Conservation (phyloP, 192 early-diverging fungal species). For the Coemansia sp. region DNA sequence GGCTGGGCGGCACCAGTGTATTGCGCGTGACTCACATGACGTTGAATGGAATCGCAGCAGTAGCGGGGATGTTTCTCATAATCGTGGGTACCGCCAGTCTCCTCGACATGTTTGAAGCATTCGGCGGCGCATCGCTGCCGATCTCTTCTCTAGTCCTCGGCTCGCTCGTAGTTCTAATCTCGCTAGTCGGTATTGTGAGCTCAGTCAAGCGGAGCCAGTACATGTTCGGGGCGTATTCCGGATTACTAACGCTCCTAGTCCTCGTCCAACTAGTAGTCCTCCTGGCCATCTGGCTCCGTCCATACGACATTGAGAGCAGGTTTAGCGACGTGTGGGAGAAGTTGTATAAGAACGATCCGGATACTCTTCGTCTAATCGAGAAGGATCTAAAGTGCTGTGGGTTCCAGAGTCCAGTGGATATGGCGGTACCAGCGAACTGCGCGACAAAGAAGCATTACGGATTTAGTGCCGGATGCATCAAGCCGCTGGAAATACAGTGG, state of each 20-base stretch:
- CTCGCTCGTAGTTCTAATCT: conserved; percentile 33
- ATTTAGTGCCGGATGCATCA: conserved; percentile 25
- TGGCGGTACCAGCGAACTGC: conserved; percentile 46
- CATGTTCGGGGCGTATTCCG: conserved; percentile 35
- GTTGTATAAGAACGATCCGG: conserved; percentile 54
- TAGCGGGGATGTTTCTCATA: conserved; percentile 28
- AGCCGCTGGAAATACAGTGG: conserved; percentile 29
- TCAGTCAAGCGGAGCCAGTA: conserved; percentile 47
- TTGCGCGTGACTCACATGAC: conserved; percentile 29
- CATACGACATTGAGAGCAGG: conserved; percentile 32
- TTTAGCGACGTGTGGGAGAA: conserved; percentile 53
- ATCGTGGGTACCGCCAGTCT: conserved; percentile 19
- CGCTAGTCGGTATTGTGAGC: conserved; percentile 52
- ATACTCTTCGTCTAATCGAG: conserved; percentile 49
- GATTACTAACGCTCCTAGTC: conserved; percentile 32
- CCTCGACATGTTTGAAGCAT: conserved; percentile 24
- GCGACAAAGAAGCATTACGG: conserved; percentile 43
- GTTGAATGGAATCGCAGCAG: conserved; percentile 26
- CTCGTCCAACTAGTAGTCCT: conserved; percentile 21
- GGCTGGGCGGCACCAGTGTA: conserved; percentile 11
- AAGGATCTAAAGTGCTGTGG: conserved; percentile 56
- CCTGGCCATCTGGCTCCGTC: conserved; percentile 26
- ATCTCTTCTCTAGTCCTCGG: conserved; percentile 44
- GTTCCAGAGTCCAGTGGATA: conserved; percentile 46
- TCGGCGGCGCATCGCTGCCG: conserved; percentile 49